Percentiles rank a stretch among this genome's conserved stretches.
Conservation (phyloP, 371 early-diverging fungal genomes). For the Haplosporangium sp. region DNA sequence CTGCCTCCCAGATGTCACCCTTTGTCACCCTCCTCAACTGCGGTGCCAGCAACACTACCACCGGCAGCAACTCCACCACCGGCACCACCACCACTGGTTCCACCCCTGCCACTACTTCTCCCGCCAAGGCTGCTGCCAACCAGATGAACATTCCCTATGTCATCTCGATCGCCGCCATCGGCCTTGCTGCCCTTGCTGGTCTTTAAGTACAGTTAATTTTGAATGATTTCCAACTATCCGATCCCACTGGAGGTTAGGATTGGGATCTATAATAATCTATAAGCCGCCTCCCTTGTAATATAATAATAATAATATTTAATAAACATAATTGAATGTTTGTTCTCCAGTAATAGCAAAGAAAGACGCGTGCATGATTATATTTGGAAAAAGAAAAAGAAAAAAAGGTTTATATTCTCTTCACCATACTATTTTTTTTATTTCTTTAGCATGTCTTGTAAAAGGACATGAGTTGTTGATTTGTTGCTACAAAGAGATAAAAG, state of each 20-base stretch:
- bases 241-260: no score
- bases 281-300: not conserved
- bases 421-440: no score
- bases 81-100: not conserved
- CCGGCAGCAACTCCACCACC: not conserved
- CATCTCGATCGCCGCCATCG: conserved; percentile 40
- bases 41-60: not conserved
- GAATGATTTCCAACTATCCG: no score
- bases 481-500: not conserved
- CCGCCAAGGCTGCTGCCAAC: conserved; percentile 5
- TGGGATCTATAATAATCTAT: conserved; percentile 8
- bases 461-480: not conserved
- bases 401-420: no score
- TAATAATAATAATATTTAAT: conserved; percentile 10
- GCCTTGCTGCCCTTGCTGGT: conserved; percentile 44
- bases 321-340: not conserved
- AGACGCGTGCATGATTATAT: no score
- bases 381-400: no score
- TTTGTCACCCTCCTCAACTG: conserved; percentile 2
- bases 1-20: not conserved
- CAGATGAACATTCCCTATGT: conserved; percentile 40
- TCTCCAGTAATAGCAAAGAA: not conserved
- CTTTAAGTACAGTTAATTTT: conserved; percentile 2
- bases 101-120: not conserved
- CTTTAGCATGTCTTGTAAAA: no score